A percentile compares a stretch with the other conserved stretches of the same genome.
Evolutionary conservation across 306 rosid species (phyloP).

Genomic region (Senna tora): DNA sequence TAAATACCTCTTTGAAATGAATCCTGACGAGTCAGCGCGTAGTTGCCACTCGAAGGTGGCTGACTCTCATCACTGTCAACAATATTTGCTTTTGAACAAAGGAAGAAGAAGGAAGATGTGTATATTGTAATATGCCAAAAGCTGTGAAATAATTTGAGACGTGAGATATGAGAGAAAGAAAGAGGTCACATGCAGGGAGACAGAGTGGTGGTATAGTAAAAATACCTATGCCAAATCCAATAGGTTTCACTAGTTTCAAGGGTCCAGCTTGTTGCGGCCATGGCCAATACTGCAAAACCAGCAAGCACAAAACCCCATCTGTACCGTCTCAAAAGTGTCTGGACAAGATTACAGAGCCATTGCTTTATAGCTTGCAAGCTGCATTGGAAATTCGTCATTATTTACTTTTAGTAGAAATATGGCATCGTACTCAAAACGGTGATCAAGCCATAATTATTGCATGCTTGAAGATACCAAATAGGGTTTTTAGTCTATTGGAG

Average conservation of each 20-base stretch:
- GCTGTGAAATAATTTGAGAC: constrained; percentile 58
- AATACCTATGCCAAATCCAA: constrained; percentile 99
- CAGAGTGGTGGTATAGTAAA: constrained; percentile 23
- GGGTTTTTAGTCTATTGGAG: too few relatives aligned
- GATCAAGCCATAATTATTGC: not conserved
- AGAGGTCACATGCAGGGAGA: constrained; percentile 14
- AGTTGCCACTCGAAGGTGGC: constrained; percentile 38
- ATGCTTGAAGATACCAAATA: constrained; percentile 14
- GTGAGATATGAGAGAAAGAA: constrained; percentile 29
- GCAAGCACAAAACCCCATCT: constrained; percentile 76
- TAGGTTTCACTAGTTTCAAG: constrained; percentile 79
- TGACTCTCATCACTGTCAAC: constrained; percentile 36
- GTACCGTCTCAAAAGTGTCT: constrained; percentile 63
- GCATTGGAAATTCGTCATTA: constrained; percentile 41
- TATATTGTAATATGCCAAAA: constrained; percentile 88
- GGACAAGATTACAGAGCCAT: constrained; percentile 61
- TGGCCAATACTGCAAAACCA: constrained; percentile 66
- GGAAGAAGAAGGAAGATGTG: constrained; percentile 72
- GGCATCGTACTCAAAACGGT: constrained; percentile 1
- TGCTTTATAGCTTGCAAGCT: constrained; percentile 67
- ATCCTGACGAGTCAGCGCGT: constrained; percentile 49
- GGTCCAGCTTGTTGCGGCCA: constrained; percentile 84
- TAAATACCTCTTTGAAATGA: constrained; percentile 44
- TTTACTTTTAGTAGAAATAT: constrained; percentile 16
- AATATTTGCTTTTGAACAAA: constrained; percentile 57